A percentile compares a stretch with the other conserved stretches of the same genome.
Conservation (phyloP, 2,329 filamentous ascomycete genomes). For the Epichloe sibirici region DNA sequence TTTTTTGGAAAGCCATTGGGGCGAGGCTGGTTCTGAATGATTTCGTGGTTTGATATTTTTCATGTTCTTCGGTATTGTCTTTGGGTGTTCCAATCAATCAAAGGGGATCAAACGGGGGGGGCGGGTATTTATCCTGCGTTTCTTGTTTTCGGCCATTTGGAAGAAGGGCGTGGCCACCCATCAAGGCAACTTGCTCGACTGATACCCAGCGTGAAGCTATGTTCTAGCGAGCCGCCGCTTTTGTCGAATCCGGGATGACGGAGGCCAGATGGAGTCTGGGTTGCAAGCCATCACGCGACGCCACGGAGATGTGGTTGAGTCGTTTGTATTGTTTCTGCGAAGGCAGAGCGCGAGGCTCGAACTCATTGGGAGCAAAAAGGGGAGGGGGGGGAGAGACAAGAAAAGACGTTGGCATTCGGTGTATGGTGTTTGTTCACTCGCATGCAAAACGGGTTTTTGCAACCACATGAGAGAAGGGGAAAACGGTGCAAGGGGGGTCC, state of each 20-base stretch:
- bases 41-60: not conserved
- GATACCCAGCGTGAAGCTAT: constrained; percentile 8
- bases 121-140: constrained; percentile 5
- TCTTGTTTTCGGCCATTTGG: not conserved
- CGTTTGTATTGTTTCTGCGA: not conserved
- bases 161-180: not conserved
- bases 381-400: not conserved
- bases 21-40: not conserved
- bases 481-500: not conserved
- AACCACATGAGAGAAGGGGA: not conserved
- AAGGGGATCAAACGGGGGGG: not conserved
- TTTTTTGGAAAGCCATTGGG: constrained; percentile 7
- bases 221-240: not conserved
- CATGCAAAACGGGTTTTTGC: not conserved
- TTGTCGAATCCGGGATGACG: constrained; percentile 3
- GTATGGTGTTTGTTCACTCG: constrained; percentile 1
- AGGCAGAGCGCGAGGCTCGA: not conserved
- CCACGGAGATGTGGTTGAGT: not conserved
- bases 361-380: not conserved
- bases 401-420: not conserved
- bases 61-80: constrained; percentile 5
- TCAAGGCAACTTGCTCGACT: constrained; percentile 6
- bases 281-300: not conserved
- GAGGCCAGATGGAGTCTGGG: not conserved
- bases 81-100: not conserved